A percentile compares a stretch with the other conserved stretches of the same genome.
Evolutionary conservation across 2,329 filamentous ascomycete genomes (phyloP).

Genomic region (Calonectria montana): DNA sequence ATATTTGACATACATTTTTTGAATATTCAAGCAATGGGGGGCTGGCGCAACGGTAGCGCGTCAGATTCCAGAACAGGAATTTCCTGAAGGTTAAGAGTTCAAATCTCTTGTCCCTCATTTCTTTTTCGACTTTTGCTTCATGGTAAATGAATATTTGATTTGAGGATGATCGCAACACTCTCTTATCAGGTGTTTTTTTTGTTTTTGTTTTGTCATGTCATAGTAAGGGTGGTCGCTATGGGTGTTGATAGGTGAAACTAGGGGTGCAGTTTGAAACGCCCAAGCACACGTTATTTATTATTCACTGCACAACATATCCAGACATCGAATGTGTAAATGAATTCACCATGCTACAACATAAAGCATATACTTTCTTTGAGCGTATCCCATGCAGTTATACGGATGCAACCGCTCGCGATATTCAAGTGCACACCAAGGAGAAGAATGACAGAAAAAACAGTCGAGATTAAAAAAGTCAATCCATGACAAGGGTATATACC

Average conservation of each 20-base stretch:
- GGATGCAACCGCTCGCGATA: background rate
- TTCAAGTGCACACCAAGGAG: background rate
- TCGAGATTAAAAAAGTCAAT: background rate
- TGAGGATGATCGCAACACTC: no score
- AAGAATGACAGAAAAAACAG: background rate
- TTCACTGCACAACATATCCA: background rate
- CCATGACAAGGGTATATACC: background rate
- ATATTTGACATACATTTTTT: background rate
- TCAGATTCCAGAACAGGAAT: conserved; percentile 13
- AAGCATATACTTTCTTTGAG: background rate
- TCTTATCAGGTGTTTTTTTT: background rate
- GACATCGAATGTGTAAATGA: background rate
- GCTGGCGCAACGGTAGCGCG: conserved; percentile 13
- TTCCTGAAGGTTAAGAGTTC: conserved; percentile 14
- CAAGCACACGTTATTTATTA: background rate
- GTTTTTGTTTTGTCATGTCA: background rate
- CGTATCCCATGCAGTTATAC: background rate
- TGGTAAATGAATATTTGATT: background rate
- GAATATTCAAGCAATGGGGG: background rate
- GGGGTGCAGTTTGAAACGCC: background rate
- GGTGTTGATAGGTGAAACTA: background rate
- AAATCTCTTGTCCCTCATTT: conserved; percentile 11
- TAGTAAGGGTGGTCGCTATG: background rate
- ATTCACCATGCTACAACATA: background rate
- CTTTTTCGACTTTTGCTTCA: background rate